These are phyloP conservation scores for Metarhizium robertsii DNA, from an alignment of 2,329 filamentous ascomycete genomes.

Conservation along the genomic window DNA sequence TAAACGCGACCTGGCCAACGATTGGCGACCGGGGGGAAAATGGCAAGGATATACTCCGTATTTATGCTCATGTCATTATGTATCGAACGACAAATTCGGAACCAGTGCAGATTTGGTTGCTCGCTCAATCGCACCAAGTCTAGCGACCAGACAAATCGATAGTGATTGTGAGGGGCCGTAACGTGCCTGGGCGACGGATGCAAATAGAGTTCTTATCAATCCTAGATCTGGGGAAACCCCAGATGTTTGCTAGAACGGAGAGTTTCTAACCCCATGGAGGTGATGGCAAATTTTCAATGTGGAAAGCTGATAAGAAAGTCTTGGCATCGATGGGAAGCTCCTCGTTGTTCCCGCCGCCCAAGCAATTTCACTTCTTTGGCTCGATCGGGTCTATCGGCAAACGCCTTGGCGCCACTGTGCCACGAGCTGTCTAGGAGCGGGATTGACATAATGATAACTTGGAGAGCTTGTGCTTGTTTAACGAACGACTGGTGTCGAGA, in stretches of 20 bases:
- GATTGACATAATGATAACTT: neutral
- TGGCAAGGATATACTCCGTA: too few relatives aligned
- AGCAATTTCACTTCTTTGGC: neutral
- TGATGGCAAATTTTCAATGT: neutral
- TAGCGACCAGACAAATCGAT: too few relatives aligned
- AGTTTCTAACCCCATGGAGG: neutral
- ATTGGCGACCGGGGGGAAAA: too few relatives aligned
- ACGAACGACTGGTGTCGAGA: neutral
- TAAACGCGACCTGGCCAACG: too few relatives aligned
- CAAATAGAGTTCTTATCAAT: neutral
- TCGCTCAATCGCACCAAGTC: too few relatives aligned
- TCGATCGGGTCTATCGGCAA: neutral
- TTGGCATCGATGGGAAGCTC: neutral
- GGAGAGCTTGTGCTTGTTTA: neutral
- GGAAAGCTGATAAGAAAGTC: neutral
- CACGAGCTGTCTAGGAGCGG: conserved; percentile 1
- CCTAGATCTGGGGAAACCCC: neutral
- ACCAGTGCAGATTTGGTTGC: too few relatives aligned
- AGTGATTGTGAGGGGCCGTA: too few relatives aligned
- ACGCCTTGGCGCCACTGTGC: neutral
- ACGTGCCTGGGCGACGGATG: too few relatives aligned
- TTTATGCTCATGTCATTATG: too few relatives aligned
- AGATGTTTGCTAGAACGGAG: neutral
- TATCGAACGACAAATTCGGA: too few relatives aligned
- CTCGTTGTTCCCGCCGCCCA: neutral